Evolutionary conservation across 768 basidiomycete genomes (phyloP), one percentile per base, ranked within the genome.

Genomic region (Podaxis sp.): DNA sequence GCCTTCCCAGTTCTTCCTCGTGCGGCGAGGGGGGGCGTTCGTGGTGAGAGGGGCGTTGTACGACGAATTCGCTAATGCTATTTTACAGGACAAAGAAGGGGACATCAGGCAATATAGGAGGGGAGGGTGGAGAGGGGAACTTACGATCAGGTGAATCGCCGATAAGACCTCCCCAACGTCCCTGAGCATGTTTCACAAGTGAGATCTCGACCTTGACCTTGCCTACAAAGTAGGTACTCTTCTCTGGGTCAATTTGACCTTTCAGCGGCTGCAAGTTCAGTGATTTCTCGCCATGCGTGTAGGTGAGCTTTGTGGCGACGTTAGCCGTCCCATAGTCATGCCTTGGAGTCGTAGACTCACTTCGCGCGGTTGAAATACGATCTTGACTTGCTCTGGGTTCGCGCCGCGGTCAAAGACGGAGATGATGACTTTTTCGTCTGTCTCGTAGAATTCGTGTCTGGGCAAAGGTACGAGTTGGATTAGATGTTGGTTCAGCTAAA

Each of bases 371-470:
- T 85, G 82, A 62, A 93, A 88, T 38, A 77, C 70, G 66, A 94
- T 73, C 14, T 76, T 77, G 54, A 92, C 83, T 65, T 82, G 72
- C 25, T 74, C 79, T 13, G 88, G 82, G 71, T 92, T 85, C 42
- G 84, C 91, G 65, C 85, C 85, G 65, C 85, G 83, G 74, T 94
- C 88, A 68, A 93, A 93, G 68, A 94, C 77, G 58, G 89, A 87
- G 67, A 94, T 70, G 18, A 77, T 89, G 58, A 93, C 70, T 63
- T 69, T 79, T 62, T 93, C 89, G 65, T 93, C 91, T 11, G 87
- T 89, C 74, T 94, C 92, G 72, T 93, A 94, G 72, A 89, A 94
- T 71, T 92, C 91, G 76, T 93, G 86, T 72, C 91, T 92, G 40
- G 35, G 50, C 28, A 59, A 42, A 32, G 32, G 4, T 35, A 32